Conservation (phyloP, 441 rosid species). For the Sinapis alba region DNA sequence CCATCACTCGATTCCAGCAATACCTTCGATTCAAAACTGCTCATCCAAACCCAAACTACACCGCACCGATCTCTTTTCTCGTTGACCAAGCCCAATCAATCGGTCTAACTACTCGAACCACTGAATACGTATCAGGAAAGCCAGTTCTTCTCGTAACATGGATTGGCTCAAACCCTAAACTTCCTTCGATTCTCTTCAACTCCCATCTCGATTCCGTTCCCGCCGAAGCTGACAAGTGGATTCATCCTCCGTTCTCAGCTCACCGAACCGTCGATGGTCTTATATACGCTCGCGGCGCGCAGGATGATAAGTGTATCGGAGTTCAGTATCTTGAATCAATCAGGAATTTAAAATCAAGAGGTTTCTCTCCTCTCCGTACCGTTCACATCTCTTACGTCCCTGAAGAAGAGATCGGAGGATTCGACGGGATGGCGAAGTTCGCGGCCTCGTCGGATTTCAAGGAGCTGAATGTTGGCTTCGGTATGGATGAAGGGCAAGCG, state of each 20-base stretch:
- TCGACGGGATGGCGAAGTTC: constrained; percentile 61
- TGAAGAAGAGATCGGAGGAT: constrained; percentile 87
- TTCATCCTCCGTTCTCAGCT: constrained; percentile 82
- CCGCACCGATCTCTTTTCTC: constrained; percentile 64
- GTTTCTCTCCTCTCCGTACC: constrained; percentile 60
- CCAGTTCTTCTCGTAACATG: constrained; percentile 71
- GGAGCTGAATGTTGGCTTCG: constrained; percentile 76
- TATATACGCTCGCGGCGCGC: constrained; percentile 84
- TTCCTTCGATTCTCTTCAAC: constrained; percentile 74
- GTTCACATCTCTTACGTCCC: constrained; percentile 70
- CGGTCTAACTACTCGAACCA: constrained; percentile 46
- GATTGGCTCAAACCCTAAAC: constrained; percentile 70
- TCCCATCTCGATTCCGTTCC: constrained; percentile 97
- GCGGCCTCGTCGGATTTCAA: constrained; percentile 56
- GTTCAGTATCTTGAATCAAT: constrained; percentile 85
- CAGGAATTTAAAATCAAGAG: constrained; percentile 52
- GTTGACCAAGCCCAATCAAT: constrained; percentile 53
- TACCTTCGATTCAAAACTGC: constrained; percentile 79
- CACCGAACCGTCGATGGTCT: constrained; percentile 50
- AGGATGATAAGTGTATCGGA: constrained; percentile 86
- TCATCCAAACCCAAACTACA: constrained; percentile 86
- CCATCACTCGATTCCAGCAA: constrained; percentile 62
- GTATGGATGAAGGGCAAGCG: constrained; percentile 90
- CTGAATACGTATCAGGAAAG: constrained; percentile 59
- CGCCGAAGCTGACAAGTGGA: constrained; percentile 75